A percentile compares a stretch with the other conserved stretches of the same genome.
These are phyloP conservation scores for Casaregolazyma lundiana DNA, from an alignment of 1,139 yeast species.

Conservation along the genomic window DNA sequence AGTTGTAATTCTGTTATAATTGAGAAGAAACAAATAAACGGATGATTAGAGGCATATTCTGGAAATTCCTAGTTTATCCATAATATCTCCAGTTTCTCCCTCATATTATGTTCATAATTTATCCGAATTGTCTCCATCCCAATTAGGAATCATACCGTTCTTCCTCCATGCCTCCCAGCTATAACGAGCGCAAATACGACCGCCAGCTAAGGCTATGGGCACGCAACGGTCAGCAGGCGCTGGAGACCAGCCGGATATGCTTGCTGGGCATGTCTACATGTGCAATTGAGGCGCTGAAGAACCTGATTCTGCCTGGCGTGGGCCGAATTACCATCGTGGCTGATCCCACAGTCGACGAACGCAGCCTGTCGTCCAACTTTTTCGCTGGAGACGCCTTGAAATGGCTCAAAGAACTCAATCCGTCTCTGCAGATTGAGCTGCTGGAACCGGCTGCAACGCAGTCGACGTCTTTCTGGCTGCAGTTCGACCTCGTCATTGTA, in stretches of 20 bases:
- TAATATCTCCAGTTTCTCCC: no score
- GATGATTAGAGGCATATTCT: no score
- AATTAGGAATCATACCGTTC: no score
- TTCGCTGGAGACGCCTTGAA: conserved; percentile 44
- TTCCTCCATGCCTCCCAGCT: conserved; percentile 13
- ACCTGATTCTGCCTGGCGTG: conserved; percentile 74
- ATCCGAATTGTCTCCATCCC: no score
- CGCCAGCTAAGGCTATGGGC: conserved; percentile 92
- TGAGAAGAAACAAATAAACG: no score
- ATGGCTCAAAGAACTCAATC: conserved; percentile 54
- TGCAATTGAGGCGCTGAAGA: conserved; percentile 70
- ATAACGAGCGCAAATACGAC: conserved; percentile 50
- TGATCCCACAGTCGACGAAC: conserved; percentile 36
- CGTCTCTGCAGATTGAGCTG: conserved; percentile 47
- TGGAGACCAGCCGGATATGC: conserved; percentile 58
- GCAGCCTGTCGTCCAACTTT: conserved; percentile 56
- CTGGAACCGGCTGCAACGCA: conserved; percentile 21
- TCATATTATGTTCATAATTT: no score
- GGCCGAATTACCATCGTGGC: conserved; percentile 65
- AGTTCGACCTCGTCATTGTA: conserved; percentile 51
- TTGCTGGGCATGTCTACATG: conserved; percentile 56
- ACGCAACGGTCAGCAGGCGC: conserved; percentile 59
- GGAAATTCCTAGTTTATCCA: no score
- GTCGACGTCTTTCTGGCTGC: conserved; percentile 39
- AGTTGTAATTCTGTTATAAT: no score